A percentile compares a stretch with the other conserved stretches of the same genome.
These are phyloP conservation scores for Golubevia sp. DNA, from an alignment of 1,284 basidiomycete species.

Conservation along the genomic window DNA sequence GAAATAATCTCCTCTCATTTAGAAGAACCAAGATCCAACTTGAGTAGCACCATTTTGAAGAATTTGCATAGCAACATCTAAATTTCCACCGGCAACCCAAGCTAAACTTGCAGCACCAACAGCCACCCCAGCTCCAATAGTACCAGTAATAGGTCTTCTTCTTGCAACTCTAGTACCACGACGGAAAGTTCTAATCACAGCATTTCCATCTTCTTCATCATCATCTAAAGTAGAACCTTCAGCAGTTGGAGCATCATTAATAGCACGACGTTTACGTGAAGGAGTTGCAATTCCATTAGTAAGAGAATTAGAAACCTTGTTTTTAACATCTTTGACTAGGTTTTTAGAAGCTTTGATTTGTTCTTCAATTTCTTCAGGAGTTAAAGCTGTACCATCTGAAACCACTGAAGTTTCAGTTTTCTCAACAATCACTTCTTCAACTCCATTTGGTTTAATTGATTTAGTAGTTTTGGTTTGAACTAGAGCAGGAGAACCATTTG, in stretches of 20 bases:
- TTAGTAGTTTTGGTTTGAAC: slow-evolving; percentile 16
- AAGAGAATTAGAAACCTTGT: slow-evolving; percentile 11
- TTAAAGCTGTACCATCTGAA: slow-evolving; percentile 19
- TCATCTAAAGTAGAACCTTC: slow-evolving; percentile 27
- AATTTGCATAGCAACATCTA: not conserved
- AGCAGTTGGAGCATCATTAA: slow-evolving; percentile 38
- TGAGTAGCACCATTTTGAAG: slow-evolving; percentile 1
- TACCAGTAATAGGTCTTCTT: slow-evolving; percentile 41
- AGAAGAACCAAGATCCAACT: not conserved
- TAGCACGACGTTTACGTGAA: slow-evolving; percentile 40
- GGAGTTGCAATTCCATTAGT: slow-evolving; percentile 10
- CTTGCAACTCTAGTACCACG: slow-evolving; percentile 33
- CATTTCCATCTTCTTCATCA: slow-evolving; percentile 18
- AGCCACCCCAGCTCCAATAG: slow-evolving; percentile 45
- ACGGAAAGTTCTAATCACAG: slow-evolving; percentile 24
- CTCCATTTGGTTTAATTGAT: slow-evolving; percentile 15
- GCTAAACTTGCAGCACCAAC: slow-evolving; percentile 40
- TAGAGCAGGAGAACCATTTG: slow-evolving; percentile 21
- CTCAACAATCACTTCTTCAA: slow-evolving; percentile 26
- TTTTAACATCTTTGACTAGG: slow-evolving; percentile 43
- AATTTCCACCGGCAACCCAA: not conserved
- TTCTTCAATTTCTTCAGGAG: slow-evolving; percentile 44
- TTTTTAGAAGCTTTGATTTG: slow-evolving; percentile 47
- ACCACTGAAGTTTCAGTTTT: slow-evolving; percentile 20
- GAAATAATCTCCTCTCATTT: too few species aligned